Percentiles rank a stretch among this genome's conserved stretches.
These are phyloP conservation scores for Claviceps humidiphila DNA, from an alignment of 2,329 filamentous ascomycete species.

Conservation along the genomic window DNA sequence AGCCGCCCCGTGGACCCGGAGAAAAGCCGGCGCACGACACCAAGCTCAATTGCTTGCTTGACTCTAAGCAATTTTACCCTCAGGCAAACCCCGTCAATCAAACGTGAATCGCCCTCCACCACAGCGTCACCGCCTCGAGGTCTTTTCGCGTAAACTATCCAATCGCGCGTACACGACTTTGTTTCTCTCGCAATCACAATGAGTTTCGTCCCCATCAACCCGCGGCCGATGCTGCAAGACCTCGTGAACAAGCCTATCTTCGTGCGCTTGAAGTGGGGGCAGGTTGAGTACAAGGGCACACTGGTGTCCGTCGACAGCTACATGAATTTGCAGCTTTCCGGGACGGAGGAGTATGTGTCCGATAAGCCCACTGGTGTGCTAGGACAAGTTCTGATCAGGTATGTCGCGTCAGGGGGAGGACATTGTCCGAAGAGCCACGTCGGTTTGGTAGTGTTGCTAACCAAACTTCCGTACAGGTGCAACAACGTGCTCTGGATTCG, in stretches of 20 bases:
- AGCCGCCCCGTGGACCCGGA: constrained; percentile 1
- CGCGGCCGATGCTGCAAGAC: constrained; percentile 87
- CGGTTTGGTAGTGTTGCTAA: constrained; percentile 1
- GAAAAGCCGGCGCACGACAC: not conserved
- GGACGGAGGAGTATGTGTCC: constrained; percentile 84
- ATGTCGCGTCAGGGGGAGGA: constrained; percentile 13
- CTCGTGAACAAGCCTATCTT: constrained; percentile 85
- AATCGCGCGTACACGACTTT: not conserved
- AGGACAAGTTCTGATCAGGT: constrained; percentile 89
- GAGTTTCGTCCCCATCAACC: constrained; percentile 82
- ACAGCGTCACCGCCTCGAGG: not conserved
- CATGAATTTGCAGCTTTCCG: constrained; percentile 93
- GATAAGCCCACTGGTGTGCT: constrained; percentile 73
- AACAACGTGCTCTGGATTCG: constrained; percentile 97
- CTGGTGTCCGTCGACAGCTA: constrained; percentile 93
- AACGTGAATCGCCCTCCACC: not conserved
- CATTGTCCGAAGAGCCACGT: not conserved
- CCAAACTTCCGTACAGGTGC: constrained; percentile 40
- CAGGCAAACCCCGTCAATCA: not conserved
- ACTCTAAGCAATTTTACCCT: constrained; percentile 1
- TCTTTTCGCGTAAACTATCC: not conserved
- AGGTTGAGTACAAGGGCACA: constrained; percentile 91
- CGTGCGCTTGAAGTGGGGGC: constrained; percentile 93
- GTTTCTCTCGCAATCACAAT: constrained; percentile 13
- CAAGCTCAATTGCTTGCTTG: too few relatives aligned